A percentile compares a stretch with the other conserved stretches of the same genome.
Conservation (phyloP, 495 filamentous ascomycete genomes). For the Cercophora newfieldiana region DNA sequence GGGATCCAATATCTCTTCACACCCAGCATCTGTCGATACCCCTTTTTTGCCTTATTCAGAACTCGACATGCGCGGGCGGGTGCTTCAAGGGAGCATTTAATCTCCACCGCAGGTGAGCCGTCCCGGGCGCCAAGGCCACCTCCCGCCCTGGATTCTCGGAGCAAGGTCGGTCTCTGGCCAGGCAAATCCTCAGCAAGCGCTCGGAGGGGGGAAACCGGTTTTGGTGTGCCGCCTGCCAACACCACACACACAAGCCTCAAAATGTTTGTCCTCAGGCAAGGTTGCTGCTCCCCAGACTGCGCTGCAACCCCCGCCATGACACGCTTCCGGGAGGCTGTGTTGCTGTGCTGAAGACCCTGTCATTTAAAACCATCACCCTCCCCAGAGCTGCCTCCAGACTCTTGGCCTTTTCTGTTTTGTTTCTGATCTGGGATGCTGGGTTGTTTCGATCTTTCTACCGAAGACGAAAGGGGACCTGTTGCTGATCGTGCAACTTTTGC, state of each 20-base stretch:
- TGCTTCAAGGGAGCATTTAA: slow-evolving; percentile 3
- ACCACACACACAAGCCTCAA: not conserved
- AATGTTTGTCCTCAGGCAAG: not conserved
- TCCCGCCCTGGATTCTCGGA: not conserved
- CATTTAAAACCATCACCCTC: slow-evolving; percentile 12
- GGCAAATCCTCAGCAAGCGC: slow-evolving; percentile 10
- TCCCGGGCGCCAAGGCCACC: not conserved
- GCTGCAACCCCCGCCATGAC: slow-evolving; percentile 7
- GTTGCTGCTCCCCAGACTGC: not conserved
- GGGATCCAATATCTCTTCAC: not conserved
- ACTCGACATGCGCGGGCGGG: not conserved
- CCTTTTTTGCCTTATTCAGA: not conserved
- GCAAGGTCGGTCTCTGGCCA: not conserved
- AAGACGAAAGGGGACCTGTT: not conserved
- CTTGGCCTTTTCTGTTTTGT: not conserved
- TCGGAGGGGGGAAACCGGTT: not conserved
- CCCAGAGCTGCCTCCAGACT: not conserved
- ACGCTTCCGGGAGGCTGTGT: slow-evolving; percentile 11
- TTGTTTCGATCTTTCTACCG: not conserved
- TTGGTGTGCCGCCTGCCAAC: not conserved
- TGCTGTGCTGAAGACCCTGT: slow-evolving; percentile 8
- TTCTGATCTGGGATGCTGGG: not conserved
- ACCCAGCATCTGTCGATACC: not conserved
- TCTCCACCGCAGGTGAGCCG: slow-evolving; percentile 1
- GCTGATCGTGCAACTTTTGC: not conserved